A percentile compares a stretch with the other conserved stretches of the same genome.
phyloP scores from a whole-genome alignment of 768 basidiomycete genomes.

The Suillus ampliporus region DNA sequence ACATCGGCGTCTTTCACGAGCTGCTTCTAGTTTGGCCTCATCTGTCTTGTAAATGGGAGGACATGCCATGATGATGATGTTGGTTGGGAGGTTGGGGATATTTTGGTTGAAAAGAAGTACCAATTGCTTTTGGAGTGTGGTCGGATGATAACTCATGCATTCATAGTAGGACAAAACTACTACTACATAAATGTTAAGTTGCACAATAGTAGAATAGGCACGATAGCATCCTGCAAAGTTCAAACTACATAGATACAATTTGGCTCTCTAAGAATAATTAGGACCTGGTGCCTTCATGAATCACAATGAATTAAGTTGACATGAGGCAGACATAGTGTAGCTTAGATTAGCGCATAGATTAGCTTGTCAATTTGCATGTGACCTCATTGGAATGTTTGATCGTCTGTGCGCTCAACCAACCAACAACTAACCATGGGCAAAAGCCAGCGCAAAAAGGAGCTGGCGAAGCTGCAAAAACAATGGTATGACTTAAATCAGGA shows the following conservation, averaged over 20 bases:
- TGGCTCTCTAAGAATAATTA: background rate
- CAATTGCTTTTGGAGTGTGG: background rate
- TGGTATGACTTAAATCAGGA: background rate
- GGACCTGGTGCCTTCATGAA: no score
- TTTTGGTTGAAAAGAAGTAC: conserved; percentile 2
- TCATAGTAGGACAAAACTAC: background rate
- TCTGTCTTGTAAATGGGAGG: background rate
- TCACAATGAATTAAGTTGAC: background rate
- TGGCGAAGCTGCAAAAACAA: background rate
- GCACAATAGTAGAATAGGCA: background rate
- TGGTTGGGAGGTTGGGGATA: background rate
- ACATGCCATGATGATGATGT: background rate
- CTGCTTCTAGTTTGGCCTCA: background rate
- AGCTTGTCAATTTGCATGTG: no score
- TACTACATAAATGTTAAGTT: background rate
- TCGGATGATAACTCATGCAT: background rate
- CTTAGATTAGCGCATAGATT: no score
- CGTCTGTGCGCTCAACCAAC: no score
- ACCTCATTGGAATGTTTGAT: no score
- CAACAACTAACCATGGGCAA: background rate
- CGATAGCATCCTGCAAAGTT: background rate
- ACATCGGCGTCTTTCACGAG: background rate
- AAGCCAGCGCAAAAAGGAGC: background rate
- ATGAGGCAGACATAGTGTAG: no score
- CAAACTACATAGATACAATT: background rate